These are phyloP conservation scores for Xylaria sp. DNA, from an alignment of 2,329 filamentous ascomycete species.

Conservation along the genomic window DNA sequence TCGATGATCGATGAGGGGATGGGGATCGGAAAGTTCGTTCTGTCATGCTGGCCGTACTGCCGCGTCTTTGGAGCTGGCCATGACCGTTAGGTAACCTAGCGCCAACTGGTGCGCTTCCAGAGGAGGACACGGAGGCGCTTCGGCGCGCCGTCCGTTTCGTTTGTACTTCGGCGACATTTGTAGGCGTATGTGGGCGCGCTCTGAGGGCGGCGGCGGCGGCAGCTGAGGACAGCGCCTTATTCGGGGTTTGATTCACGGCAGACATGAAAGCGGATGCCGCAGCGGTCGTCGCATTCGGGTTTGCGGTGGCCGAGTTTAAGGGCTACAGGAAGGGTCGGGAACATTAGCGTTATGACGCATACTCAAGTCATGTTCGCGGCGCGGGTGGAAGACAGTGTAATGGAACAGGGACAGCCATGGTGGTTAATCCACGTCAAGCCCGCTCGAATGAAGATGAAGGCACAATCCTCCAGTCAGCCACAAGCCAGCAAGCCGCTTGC, in stretches of 20 bases:
- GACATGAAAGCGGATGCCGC: slow-evolving; percentile 82
- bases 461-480: neutral
- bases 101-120: slow-evolving; percentile 58
- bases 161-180: slow-evolving; percentile 81
- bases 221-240: slow-evolving; percentile 78
- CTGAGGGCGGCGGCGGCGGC: slow-evolving; percentile 88
- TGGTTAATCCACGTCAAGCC: slow-evolving; percentile 25
- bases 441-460: neutral
- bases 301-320: slow-evolving; percentile 70
- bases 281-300: slow-evolving; percentile 79
- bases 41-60: slow-evolving; percentile 84
- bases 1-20: slow-evolving; percentile 64
- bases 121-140: slow-evolving; percentile 76
- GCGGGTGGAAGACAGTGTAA: neutral
- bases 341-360: slow-evolving; percentile 31
- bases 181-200: slow-evolving; percentile 80
- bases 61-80: slow-evolving; percentile 66
- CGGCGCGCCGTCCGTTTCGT: slow-evolving; percentile 86
- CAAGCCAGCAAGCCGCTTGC: slow-evolving; percentile 2
- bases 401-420: slow-evolving; percentile 26
- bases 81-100: slow-evolving; percentile 51
- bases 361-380: slow-evolving; percentile 2
- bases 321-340: slow-evolving; percentile 58
- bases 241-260: slow-evolving; percentile 66
- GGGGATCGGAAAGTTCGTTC: slow-evolving; percentile 87